These are phyloP conservation scores for Phylloporus rhodoxanthus DNA, from an alignment of 768 basidiomycete species.

Conservation along the genomic window DNA sequence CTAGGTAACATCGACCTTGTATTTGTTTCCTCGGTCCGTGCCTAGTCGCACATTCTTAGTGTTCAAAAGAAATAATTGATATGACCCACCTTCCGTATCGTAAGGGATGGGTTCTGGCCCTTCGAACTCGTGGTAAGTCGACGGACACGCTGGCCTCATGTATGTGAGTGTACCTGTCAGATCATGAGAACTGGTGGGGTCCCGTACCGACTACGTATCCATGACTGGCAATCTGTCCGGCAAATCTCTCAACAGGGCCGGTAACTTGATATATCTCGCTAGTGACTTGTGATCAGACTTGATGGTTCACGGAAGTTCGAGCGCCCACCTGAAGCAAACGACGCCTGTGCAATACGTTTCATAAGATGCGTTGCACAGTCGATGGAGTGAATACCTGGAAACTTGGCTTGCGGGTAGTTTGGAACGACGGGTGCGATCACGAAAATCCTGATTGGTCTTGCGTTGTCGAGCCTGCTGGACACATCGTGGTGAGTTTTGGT, in stretches of 20 bases:
- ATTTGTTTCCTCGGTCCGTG: conserved; percentile 87
- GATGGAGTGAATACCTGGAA: conserved; percentile 54
- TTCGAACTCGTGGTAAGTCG: conserved; percentile 88
- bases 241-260: conserved; percentile 93
- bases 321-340: conserved; percentile 66
- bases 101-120: conserved; percentile 86
- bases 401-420: conserved; percentile 84
- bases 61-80: neutral
- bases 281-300: neutral
- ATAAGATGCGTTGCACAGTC: neutral
- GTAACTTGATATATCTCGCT: conserved; percentile 97
- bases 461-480: conserved; percentile 57
- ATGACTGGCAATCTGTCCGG: conserved; percentile 81
- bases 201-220: conserved; percentile 79
- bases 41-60: conserved; percentile 36
- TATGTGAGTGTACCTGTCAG: conserved; percentile 1
- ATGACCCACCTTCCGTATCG: conserved; percentile 65
- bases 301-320: neutral
- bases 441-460: conserved; percentile 71
- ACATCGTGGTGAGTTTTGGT: conserved; percentile 74
- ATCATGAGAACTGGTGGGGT: conserved; percentile 1
- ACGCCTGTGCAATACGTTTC: conserved; percentile 45
- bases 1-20: conserved; percentile 53
- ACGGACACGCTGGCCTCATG: conserved; percentile 59
- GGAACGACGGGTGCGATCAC: conserved; percentile 75